A percentile compares a stretch with the other conserved stretches of the same genome.
These are phyloP conservation scores for Vinca minor DNA, from an alignment of 257 asterid genomes.

Conservation along the genomic window DNA sequence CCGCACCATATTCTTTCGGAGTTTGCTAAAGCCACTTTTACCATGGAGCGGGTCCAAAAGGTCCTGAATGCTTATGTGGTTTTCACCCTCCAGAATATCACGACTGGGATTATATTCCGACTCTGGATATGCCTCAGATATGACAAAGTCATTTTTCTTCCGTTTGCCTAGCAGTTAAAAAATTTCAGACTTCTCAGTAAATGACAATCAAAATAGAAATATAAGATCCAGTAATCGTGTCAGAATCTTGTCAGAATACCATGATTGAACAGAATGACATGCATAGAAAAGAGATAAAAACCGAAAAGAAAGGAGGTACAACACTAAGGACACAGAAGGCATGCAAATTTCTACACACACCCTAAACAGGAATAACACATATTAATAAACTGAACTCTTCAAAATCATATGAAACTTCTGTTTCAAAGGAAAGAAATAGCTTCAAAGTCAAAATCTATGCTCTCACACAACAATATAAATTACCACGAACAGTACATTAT, in stretches of 20 bases:
- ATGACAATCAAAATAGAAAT: not conserved
- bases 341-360: not conserved
- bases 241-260: not conserved
- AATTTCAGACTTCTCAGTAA: not conserved
- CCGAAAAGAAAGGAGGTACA: not conserved
- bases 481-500: not conserved
- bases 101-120: conserved; percentile 76
- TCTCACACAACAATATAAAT: no score
- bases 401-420: not conserved
- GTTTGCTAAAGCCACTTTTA: conserved; percentile 46
- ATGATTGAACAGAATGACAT: not conserved
- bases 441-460: no score
- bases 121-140: conserved; percentile 83
- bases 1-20: conserved; percentile 40
- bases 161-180: conserved; percentile 40
- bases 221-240: not conserved
- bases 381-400: not conserved
- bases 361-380: not conserved
- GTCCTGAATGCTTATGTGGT: conserved; percentile 56
- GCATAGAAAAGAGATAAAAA: not conserved
- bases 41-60: conserved; percentile 67
- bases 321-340: not conserved
- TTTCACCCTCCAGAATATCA: conserved; percentile 64
- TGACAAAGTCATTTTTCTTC: conserved; percentile 36
- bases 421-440: no score